phyloP scores from a whole-genome alignment of 1,139 yeast genomes.

The Petasospora rhodanensis region DNA sequence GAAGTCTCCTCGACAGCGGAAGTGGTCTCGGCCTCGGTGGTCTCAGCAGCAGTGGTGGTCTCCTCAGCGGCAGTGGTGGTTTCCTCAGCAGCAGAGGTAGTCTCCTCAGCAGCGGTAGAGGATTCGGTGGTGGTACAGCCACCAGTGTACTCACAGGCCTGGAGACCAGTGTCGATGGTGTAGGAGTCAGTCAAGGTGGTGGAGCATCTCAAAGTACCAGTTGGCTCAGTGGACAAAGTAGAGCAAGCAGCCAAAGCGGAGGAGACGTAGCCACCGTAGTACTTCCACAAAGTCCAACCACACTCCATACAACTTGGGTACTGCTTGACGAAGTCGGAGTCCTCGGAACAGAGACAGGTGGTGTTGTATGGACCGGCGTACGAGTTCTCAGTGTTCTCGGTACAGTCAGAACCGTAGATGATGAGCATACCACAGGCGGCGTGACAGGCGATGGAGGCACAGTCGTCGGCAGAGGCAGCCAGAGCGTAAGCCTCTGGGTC shows the following conservation, averaged over 20 bases:
- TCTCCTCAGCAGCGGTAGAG: slow-evolving; percentile 2
- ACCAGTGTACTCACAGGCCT: slow-evolving; percentile 17
- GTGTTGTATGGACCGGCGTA: slow-evolving; percentile 24
- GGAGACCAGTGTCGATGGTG: slow-evolving; percentile 16
- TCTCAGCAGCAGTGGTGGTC: slow-evolving; percentile 1
- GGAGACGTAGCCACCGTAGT: slow-evolving; percentile 17
- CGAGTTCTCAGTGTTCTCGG: slow-evolving; percentile 12
- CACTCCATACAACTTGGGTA: slow-evolving; percentile 25
- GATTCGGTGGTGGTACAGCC: slow-evolving; percentile 9
- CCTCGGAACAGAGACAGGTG: slow-evolving; percentile 19
- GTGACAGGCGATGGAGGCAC: slow-evolving; percentile 17
- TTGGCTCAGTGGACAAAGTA: slow-evolving; percentile 23
- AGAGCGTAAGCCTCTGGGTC: slow-evolving; percentile 17
- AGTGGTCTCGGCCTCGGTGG: slow-evolving; percentile 1
- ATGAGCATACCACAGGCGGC: slow-evolving; percentile 17
- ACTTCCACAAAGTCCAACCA: slow-evolving; percentile 30
- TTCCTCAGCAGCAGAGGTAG: slow-evolving; percentile 3
- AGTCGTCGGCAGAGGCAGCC: slow-evolving; percentile 18
- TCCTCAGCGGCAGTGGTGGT: slow-evolving; percentile 2
- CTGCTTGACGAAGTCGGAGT: slow-evolving; percentile 5
- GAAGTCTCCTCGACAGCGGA: slow-evolving; percentile 1
- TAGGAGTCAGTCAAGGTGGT: slow-evolving; percentile 22
- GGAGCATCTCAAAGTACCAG: slow-evolving; percentile 23
- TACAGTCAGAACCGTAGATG: slow-evolving; percentile 17
- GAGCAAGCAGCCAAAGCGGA: slow-evolving; percentile 17